Percentiles rank a stretch among this genome's conserved stretches.
Conservation (phyloP, 495 filamentous ascomycete species). For the Trichoderma virens region DNA sequence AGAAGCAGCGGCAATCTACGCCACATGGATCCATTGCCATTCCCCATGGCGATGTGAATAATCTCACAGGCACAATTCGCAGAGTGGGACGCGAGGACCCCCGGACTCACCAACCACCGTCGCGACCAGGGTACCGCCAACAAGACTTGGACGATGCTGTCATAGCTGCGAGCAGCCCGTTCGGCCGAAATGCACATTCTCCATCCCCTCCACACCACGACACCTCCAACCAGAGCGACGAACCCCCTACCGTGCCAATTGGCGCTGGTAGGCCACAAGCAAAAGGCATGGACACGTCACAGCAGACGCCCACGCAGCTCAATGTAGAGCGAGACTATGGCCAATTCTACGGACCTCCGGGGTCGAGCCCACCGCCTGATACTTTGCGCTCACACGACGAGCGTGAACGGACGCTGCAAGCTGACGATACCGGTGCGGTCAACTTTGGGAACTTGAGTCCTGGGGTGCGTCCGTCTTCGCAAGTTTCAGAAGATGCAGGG, state of each 20-base stretch:
- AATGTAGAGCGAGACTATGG: slow-evolving; percentile 13
- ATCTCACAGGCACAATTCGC: neutral
- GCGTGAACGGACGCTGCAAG: slow-evolving; percentile 19
- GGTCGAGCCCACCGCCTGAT: neutral
- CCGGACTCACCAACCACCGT: neutral
- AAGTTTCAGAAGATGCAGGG: slow-evolving; percentile 8
- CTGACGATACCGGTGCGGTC: slow-evolving; percentile 27
- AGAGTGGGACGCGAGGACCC: slow-evolving; percentile 5
- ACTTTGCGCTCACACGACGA: slow-evolving; percentile 13
- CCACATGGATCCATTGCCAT: neutral
- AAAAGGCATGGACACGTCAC: slow-evolving; percentile 12
- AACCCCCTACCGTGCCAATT: neutral
- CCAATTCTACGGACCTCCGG: neutral
- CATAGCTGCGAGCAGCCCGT: neutral
- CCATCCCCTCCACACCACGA: neutral
- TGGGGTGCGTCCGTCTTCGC: slow-evolving; percentile 1
- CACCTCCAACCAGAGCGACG: neutral
- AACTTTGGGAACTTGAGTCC: slow-evolving; percentile 17
- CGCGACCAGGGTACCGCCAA: neutral
- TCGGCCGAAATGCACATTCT: neutral
- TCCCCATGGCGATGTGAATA: neutral
- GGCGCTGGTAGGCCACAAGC: neutral
- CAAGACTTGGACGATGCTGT: neutral
- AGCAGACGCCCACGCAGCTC: slow-evolving; percentile 14
- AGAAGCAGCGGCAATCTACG: neutral